Evolutionary conservation across 352 stramenopile species (phyloP), one percentile per base, ranked within the genome.

Genomic region (Phytophthora citrophthora): DNA sequence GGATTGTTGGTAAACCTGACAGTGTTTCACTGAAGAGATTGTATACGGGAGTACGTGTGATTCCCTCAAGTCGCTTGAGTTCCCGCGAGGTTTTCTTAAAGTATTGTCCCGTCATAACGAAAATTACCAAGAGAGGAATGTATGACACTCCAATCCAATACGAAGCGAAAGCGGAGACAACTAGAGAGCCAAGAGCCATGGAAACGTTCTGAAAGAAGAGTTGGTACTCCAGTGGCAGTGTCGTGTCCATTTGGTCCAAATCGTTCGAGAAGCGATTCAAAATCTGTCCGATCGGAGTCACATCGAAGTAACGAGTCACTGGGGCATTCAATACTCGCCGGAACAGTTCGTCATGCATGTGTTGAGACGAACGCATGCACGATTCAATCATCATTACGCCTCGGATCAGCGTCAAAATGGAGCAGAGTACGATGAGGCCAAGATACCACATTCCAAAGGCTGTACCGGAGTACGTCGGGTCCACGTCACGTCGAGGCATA

Each of bases 51-150:
- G 87, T 77, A 16, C 77, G 67, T 1, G 64, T 77, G 40, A 98
- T 66, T 2, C 88, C 89, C 59, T 99, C 96, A 9, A 99, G 77
- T 7, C 95, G 82, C 72, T 98, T 97, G 12, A 98, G 64, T 53
- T 98, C 94, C 9, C 78, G 61, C 52, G 85, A 77, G 9, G 72
- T 81, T 36, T 78, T 76, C 52, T 97, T 86, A 69, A 96, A 97
- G 26, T 98, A 98, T 16, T 92, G 88, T 2, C 83, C 77, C 4
- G 68, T 70, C 20, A 74, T 41, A 4, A 79, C 52, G 54, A 90
- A 93, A 29, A 91, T 64, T 27, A 75, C 15, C 3, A 89, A 47
- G 11, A 90, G 64, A 4, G 83, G 91, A 9, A 91, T 73, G 18
- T 88, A 81, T 13, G 83, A 58, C 10, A 88, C 32, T 0, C 57